Conservation (phyloP, 192 early-diverging fungal genomes). For the Linnemannia exigua region DNA sequence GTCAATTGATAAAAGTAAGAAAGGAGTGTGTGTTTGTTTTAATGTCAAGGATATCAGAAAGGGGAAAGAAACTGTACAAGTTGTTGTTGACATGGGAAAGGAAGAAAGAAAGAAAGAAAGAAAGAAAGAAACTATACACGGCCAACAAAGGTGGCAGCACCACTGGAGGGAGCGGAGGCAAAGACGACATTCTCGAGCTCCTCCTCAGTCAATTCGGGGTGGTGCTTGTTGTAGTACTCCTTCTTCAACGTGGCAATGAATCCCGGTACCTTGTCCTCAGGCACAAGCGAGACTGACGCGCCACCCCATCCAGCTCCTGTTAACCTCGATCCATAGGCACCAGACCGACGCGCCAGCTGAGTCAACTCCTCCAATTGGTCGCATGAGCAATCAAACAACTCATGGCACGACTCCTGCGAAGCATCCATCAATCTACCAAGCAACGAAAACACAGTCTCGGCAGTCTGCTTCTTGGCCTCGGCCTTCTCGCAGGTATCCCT, state of each 20-base stretch:
- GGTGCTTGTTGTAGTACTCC: slow-evolving; percentile 72
- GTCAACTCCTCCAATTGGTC: slow-evolving; percentile 88
- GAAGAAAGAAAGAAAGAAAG: neutral
- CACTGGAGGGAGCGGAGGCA: slow-evolving; percentile 63
- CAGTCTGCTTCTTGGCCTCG: slow-evolving; percentile 20
- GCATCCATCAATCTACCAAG: slow-evolving; percentile 93
- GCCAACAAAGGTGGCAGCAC: slow-evolving; percentile 62
- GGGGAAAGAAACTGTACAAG: neutral
- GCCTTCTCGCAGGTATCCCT: slow-evolving; percentile 67
- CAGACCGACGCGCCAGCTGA: slow-evolving; percentile 69
- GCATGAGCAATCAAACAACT: slow-evolving; percentile 88
- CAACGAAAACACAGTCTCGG: slow-evolving; percentile 51
- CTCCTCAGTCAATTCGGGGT: slow-evolving; percentile 62
- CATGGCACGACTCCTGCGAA: slow-evolving; percentile 86
- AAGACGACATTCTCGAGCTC: slow-evolving; percentile 69
- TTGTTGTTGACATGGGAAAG: neutral
- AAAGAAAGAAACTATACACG: slow-evolving; percentile 10
- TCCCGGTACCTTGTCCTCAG: slow-evolving; percentile 67
- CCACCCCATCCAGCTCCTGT: slow-evolving; percentile 97
- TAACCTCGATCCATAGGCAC: slow-evolving; percentile 86
- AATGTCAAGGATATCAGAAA: neutral
- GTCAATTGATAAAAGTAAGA: neutral
- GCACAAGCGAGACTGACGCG: slow-evolving; percentile 39
- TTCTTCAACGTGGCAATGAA: slow-evolving; percentile 77
- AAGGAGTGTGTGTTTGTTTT: neutral